Evolutionary conservation across 495 filamentous ascomycete genomes (phyloP), one percentile per base, ranked within the genome.

Genomic region (Rusavskia elegans): DNA sequence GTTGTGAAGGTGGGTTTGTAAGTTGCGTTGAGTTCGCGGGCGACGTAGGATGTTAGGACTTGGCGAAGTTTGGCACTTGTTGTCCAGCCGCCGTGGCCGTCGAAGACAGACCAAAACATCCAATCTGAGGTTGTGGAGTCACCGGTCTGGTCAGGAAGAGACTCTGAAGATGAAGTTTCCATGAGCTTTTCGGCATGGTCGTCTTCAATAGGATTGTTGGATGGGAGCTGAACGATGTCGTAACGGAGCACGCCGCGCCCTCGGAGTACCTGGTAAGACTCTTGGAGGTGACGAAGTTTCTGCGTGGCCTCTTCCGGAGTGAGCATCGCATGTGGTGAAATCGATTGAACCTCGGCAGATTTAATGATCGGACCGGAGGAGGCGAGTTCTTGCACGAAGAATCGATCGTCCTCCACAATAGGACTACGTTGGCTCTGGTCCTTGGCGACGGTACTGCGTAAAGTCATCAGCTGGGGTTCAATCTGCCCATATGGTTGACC

Each of bases 41-140:
- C 90, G 35, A 99, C 92, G 61, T 82, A 93, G 49, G 75, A 86
- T 54, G 96, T 94, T 21, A 99, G 76, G 13, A 84, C 80, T 64
- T 97, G 88, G 16, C 92, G 84, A 40, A 99, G 72, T 60, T 95
- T 99, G 19, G 93, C 93, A 45, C 90, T 96, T 17, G 92, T 99
- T 6, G 92, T 95, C 92, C 92, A 98, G 59, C 92, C 92, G 27
- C 87, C 89, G 66, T 98, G 92, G 1, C 92, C 92, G 63, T 99
- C 92, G 67, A 95, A 99, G 13, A 99, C 89, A 38, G 87, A 90
- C 93, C 93, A 99, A 64, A 99, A 99, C 87, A 96, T 97, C 92
- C 92, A 99, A 62, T 99, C 92, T 53, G 77, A 87, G 42, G 69
- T 79, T n/a, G 70, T 49, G 5, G 69, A 65, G 32, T 74, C 75